These are phyloP conservation scores for Pythium dissimile DNA, from an alignment of 352 stramenopile species.

Conservation along the genomic window DNA sequence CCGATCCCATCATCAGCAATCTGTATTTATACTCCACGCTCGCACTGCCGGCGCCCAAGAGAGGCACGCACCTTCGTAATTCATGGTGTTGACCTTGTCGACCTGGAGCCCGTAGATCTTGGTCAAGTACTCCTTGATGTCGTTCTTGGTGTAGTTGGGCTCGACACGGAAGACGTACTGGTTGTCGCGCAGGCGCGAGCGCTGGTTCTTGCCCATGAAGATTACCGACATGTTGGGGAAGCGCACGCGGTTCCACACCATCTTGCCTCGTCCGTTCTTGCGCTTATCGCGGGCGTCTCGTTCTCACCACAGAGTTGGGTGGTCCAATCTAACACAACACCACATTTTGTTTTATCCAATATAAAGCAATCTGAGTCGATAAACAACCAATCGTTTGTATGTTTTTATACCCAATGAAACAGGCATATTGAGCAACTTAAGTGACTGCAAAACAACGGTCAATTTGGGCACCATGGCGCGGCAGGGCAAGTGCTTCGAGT, in stretches of 20 bases:
- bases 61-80: conserved; percentile 84
- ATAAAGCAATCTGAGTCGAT: neutral
- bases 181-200: conserved; percentile 72
- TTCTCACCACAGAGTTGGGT: conserved; percentile 22
- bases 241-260: conserved; percentile 83
- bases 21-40: too few species aligned
- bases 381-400: neutral
- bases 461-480: conserved; percentile 46
- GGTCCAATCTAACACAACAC: too few species aligned
- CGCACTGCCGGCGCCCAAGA: neutral
- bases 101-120: conserved; percentile 96
- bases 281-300: conserved; percentile 15
- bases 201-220: conserved; percentile 84
- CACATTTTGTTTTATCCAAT: conserved; percentile 3
- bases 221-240: conserved; percentile 88
- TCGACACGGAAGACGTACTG: conserved; percentile 92
- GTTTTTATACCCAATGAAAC: conserved; percentile 24
- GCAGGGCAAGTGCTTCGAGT: conserved; percentile 78
- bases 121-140: conserved; percentile 97
- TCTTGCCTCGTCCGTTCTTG: conserved; percentile 24
- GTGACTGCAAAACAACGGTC: neutral
- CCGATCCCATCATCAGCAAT: neutral
- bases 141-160: conserved; percentile 96
- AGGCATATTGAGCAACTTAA: too few species aligned
- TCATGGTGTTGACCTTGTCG: conserved; percentile 94